These are phyloP conservation scores for Paragyromitra xinjiangensis DNA, from an alignment of 495 filamentous ascomycete genomes.

Conservation along the genomic window DNA sequence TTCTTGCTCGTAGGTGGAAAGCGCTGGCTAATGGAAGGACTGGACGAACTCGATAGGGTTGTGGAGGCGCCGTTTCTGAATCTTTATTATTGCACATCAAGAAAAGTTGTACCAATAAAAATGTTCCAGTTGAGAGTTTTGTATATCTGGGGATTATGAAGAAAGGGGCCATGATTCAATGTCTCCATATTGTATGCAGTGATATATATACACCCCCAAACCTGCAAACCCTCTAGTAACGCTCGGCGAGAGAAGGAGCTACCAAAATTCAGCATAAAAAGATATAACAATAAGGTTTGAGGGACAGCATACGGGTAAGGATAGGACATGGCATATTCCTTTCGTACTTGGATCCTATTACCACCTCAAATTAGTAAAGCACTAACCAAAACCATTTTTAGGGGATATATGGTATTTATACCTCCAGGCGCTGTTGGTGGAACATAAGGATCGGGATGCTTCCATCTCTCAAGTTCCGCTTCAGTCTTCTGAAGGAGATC, in stretches of 20 bases:
- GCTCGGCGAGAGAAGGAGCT: constrained; percentile 41
- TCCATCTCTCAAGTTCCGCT: constrained; percentile 87
- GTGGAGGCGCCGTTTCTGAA: background rate
- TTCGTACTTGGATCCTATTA: constrained; percentile 90
- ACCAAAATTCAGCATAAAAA: background rate
- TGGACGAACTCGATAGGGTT: no score
- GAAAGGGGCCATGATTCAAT: constrained; percentile 2
- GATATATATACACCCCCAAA: constrained; percentile 40
- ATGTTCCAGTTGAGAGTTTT: background rate
- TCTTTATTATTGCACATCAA: background rate
- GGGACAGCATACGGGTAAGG: constrained; percentile 64
- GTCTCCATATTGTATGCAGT: constrained; percentile 19
- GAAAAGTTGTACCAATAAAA: background rate
- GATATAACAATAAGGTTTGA: background rate
- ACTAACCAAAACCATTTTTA: background rate
- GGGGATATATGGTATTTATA: constrained; percentile 60
- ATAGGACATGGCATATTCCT: constrained; percentile 84
- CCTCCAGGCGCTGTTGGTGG: constrained; percentile 93
- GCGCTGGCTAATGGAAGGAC: no score
- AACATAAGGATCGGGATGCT: constrained; percentile 93
- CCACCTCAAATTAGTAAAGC: constrained; percentile 52
- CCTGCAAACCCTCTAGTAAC: constrained; percentile 8
- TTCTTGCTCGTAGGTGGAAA: background rate
- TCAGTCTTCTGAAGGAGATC: constrained; percentile 82
- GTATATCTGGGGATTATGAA: background rate